Base-by-base conservation (phyloP, 2,329 filamentous ascomycete genomes). In the Trichothecium sympodiale region DNA sequence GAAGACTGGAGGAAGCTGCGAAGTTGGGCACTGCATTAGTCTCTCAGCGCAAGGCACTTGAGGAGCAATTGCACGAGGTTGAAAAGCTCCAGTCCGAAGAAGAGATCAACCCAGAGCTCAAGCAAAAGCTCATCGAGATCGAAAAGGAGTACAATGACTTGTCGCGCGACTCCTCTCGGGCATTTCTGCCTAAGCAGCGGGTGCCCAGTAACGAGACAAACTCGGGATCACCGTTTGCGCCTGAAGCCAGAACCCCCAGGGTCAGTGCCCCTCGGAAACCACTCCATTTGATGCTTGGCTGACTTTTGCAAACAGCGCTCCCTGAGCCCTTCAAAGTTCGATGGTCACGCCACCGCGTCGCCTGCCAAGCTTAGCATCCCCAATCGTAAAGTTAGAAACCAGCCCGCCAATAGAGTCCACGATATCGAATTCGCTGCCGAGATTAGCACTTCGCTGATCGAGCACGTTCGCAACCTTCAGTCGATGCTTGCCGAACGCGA, bases 401-500 rank as follows among this genome's bases (percentile, higher is more conserved):
- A 95, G 53, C 83, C 85, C 3, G 75, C 82, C 8, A 91, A 80
- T 53, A 79, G 88, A 35, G 80, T 94, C 10, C 87, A 96, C 54
- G 91, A 98, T 52, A 94, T 98, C 52, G 87, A 95, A 49, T 94
- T 98, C 52, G 91, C 89, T n/a, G 88, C 91, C 34, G 89, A 98
- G 54, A 95, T 98, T 50, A 95, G 87, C 52, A 94, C 86, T 5
- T 94, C 87, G 2, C 69, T 98, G 35, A 80, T 98, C 35, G 79
- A 83, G n/a, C 91, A 96, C 61, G 83, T 98, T 34, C 81, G 91
- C 42, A 87, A 91, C 53, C 62, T 98, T 37, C 91, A 98, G 57
- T 72, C 79, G 3, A 67, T 94, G 13, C 70, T 98, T 9, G 74
- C 80, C 0, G 87, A 96, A 60, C 83, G 86, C 46, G 91, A 98